Percentiles rank a stretch among this genome's conserved stretches.
These are phyloP conservation scores for Saccharata proteae DNA, from an alignment of 2,329 filamentous ascomycete genomes.

Conservation along the genomic window DNA sequence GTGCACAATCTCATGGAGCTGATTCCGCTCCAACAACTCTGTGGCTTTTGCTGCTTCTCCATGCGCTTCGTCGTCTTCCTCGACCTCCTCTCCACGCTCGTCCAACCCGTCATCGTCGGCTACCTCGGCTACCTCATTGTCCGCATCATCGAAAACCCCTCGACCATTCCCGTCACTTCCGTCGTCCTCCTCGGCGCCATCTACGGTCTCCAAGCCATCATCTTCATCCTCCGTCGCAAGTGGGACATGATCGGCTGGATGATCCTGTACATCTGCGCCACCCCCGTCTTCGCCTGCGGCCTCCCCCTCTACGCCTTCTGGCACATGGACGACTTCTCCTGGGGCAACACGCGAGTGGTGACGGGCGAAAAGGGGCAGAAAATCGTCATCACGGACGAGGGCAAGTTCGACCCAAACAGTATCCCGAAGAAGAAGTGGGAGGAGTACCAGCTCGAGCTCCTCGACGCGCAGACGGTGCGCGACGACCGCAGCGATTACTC, in stretches of 20 bases:
- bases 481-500: slow-evolving; percentile 81
- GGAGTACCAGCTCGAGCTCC: slow-evolving; percentile 94
- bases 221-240: slow-evolving; percentile 91
- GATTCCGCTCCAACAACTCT: slow-evolving; percentile 84
- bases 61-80: slow-evolving; percentile 98
- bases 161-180: slow-evolving; percentile 65
- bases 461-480: slow-evolving; percentile 82
- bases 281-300: slow-evolving; percentile 82
- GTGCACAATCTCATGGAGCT: slow-evolving; percentile 96
- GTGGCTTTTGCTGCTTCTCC: slow-evolving; percentile 99
- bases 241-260: slow-evolving; percentile 99
- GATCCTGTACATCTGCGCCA: slow-evolving; percentile 84
- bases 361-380: slow-evolving; percentile 89
- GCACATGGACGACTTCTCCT: slow-evolving; percentile 99
- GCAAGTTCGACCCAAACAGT: slow-evolving; percentile 85
- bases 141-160: slow-evolving; percentile 35
- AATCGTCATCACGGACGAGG: slow-evolving; percentile 88
- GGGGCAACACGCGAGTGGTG: slow-evolving; percentile 97
- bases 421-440: slow-evolving; percentile 99
- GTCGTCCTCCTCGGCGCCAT: slow-evolving; percentile 91
- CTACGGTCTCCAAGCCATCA: slow-evolving; percentile 91
- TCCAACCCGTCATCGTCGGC: slow-evolving; percentile 80
- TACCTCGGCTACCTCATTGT: slow-evolving; percentile 80
- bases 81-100: slow-evolving; percentile 80
- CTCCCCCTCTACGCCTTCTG: slow-evolving; percentile 93